Evolutionary conservation across 164 flowering plant species (phyloP), one percentile per base, ranked within the genome.

Genomic region (Brasenia schreberi): DNA sequence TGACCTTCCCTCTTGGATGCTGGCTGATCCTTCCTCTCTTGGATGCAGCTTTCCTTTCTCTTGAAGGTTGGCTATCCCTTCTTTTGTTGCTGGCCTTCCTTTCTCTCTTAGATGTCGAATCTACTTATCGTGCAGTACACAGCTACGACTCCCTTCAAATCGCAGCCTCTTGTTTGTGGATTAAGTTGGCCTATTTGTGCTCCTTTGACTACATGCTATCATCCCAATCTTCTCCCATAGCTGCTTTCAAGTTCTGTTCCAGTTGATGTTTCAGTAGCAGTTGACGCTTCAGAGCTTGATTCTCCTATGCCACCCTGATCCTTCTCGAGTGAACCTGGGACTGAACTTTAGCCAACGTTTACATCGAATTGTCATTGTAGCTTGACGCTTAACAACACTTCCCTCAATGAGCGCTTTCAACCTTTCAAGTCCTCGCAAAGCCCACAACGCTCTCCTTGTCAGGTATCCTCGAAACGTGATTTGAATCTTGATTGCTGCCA

Each of bases 401-500:
- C 90, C 89, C 63, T 82, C 76, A 23, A 88, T 76, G 77, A 86
- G 63, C 9, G 83, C 69, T 64, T 80, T 88, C 78, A 86, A 74
- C 79, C 94, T 81, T 67, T 77, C 89, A 63, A 86, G 61, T 42
- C 94, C 94, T 77, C 87, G 80, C 79, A 84, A 76, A 63, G 86
- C 89, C 65, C 82, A 77, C 77, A 85, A 75, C 33, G 84, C 87
- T 71, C 81, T 81, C 71, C 89, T 84, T 63, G 89, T 87, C 89
- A 84, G 43, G 78, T 86, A 76, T 73, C 97, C 89, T 17, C 97
- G 80, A 67, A 85, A 90, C 6, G 87, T 89, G 7, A 92, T 85
- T 73, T 90, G 97, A 76, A 90, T 87, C 75, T 68, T 88, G 67
- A 85, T 86, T 18, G 86, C 90, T 0, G 95, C 92, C n/a, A 78